A percentile compares a stretch with the other conserved stretches of the same genome.
Conservation (phyloP, 441 rosid species). For the Adansonia madagascariensis region DNA sequence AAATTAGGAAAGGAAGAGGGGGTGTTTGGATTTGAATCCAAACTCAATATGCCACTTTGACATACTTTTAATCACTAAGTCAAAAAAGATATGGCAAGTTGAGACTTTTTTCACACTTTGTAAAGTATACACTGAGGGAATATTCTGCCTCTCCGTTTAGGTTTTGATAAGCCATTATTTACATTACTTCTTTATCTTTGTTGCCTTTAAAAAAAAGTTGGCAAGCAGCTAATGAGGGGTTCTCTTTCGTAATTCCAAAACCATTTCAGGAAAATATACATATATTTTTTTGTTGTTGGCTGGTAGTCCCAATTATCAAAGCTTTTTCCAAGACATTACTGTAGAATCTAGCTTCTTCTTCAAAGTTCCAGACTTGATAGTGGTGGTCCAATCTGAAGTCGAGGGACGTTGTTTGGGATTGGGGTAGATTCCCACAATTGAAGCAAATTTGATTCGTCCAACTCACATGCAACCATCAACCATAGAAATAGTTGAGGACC, state of each 20-base stretch:
- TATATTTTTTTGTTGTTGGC: background rate
- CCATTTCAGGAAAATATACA: background rate
- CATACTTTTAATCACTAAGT: too few species aligned
- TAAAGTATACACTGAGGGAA: too few species aligned
- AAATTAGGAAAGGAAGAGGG: too few species aligned
- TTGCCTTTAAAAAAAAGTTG: too few species aligned
- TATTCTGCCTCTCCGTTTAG: too few species aligned
- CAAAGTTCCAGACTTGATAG: background rate
- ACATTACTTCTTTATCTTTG: too few species aligned
- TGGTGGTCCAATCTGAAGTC: background rate
- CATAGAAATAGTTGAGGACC: background rate
- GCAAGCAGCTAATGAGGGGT: background rate
- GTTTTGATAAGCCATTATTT: too few species aligned
- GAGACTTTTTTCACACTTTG: too few species aligned
- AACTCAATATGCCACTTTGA: too few species aligned
- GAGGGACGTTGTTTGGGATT: background rate
- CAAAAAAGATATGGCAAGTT: too few species aligned
- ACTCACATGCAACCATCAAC: background rate
- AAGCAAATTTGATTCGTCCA: constrained; percentile 7
- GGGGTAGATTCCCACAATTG: background rate
- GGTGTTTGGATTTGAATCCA: too few species aligned
- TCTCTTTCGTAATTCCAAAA: background rate
- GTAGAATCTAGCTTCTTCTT: background rate
- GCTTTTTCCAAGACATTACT: background rate
- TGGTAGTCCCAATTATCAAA: background rate